Evolutionary conservation across 1,284 basidiomycete genomes (phyloP), one percentile per base, ranked within the genome.

Genomic region (Apiotrichum porosum): DNA sequence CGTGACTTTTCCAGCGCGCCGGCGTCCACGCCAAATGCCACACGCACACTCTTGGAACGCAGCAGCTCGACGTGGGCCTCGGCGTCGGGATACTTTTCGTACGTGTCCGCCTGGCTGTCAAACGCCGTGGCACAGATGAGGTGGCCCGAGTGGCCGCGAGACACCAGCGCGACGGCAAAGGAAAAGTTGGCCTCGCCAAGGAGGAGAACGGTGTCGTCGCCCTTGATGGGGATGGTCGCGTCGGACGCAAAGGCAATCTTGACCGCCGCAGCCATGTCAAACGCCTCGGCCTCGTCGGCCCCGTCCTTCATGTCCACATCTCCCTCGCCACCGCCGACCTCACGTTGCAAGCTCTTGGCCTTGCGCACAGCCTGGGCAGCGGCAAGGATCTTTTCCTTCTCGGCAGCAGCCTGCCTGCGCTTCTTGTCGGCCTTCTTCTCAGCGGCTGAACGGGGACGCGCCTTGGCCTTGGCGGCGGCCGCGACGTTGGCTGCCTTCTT

Each of bases 131-230:
- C 89, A 3, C 85, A 82, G 36, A 97, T 73, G 58, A 86, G 87
- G 17, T 69, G 69, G 0, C 85, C 76, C 0, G 84, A 81, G 18
- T 90, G 75, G 51, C 77, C 9, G 80, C 78, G 58, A 72, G 68
- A n/a, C 53, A 71, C 57, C 8, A 97, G 78, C 9, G 91, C 83
- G 19, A 81, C 81, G 1, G 92, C 79, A 63, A 92, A 98, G 1
- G 91, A 94, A 63, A 98, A 97, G 70, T 97, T 92, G 22, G 88
- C 78, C 75, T 97, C 93, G n/a, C 94, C 93, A 41, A 97, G 77
- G 31, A 97, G 79, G 14, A 97, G 79, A 38, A 97, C 85, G 35
- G 76, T 83, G 67, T 97, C 89, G 23, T 82, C 83, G 0, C 78
- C 61, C 4, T 69, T 73, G 72, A 93, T 91, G 0, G 91, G 90